Evolutionary conservation across 495 filamentous ascomycete species (phyloP).

Genomic region (Tuber magnatum): DNA sequence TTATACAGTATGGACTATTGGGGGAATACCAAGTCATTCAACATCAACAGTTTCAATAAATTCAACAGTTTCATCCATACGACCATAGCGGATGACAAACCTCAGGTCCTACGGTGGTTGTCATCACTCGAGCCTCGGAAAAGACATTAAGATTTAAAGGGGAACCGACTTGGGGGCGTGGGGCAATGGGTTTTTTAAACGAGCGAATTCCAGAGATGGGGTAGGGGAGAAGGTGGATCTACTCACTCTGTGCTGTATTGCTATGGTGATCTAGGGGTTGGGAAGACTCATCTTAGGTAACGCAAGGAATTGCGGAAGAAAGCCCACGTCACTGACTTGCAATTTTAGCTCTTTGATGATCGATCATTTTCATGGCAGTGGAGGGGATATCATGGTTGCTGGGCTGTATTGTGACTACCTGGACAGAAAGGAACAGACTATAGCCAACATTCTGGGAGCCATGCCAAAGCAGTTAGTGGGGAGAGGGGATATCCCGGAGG

Average conservation of each 20-base stretch:
- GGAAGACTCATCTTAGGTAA: not conserved
- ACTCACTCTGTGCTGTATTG: not conserved
- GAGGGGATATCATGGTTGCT: not conserved
- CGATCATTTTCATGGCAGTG: not conserved
- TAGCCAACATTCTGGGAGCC: not conserved
- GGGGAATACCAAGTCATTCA: not conserved
- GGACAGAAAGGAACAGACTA: not conserved
- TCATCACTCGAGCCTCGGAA: not conserved
- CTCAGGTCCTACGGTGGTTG: not conserved
- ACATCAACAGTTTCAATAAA: not conserved
- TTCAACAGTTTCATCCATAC: too few relatives aligned
- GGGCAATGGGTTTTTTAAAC: not conserved
- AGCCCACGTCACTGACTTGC: not conserved
- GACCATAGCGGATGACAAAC: not conserved
- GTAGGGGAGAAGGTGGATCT: not conserved
- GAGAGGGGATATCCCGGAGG: not conserved
- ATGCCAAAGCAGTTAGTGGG: not conserved
- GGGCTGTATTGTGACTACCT: not conserved
- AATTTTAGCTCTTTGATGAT: not conserved
- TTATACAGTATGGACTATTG: not conserved
- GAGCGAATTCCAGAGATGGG: not conserved
- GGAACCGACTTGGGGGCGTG: not conserved
- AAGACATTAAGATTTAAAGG: not conserved
- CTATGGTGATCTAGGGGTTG: not conserved
- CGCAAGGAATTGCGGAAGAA: not conserved